phyloP scores from a whole-genome alignment of 176 grass and related monocot genomes.

The Oryza meridionalis region DNA sequence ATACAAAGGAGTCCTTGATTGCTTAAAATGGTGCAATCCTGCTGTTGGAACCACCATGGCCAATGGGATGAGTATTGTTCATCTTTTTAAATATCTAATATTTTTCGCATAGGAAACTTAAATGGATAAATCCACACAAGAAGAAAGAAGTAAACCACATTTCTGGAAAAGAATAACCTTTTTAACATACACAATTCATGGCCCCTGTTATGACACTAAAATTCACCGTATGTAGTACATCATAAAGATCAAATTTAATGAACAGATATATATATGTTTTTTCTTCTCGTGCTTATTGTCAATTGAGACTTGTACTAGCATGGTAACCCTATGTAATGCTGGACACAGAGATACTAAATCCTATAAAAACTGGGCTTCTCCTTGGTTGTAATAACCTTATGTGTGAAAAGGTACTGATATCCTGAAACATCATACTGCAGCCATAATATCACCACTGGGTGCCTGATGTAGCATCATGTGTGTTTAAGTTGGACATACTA shows the following conservation, averaged over 20 bases:
- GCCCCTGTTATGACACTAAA: not conserved
- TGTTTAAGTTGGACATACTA: constrained; percentile 39
- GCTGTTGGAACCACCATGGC: not conserved
- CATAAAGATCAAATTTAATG: not conserved
- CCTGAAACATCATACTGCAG: constrained; percentile 20
- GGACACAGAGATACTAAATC: not conserved
- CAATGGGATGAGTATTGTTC: not conserved
- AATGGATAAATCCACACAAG: not conserved
- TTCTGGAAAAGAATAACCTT: not conserved
- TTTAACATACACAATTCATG: not conserved
- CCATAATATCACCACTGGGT: constrained; percentile 15
- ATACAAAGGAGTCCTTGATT: not conserved
- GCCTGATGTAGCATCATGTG: constrained; percentile 43
- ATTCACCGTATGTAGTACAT: not conserved
- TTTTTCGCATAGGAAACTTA: not conserved
- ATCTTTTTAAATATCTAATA: not conserved
- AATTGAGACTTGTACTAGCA: not conserved
- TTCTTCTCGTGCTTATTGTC: not conserved
- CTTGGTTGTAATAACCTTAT: not conserved
- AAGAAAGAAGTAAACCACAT: not conserved
- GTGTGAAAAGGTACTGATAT: not conserved
- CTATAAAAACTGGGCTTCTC: not conserved
- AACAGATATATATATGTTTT: not conserved
- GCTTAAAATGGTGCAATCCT: not conserved
- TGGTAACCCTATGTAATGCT: not conserved